Evolutionary conservation across 306 rosid genomes (phyloP), one percentile per base, ranked within the genome.

Genomic region (Chamaecrista fasciculata): DNA sequence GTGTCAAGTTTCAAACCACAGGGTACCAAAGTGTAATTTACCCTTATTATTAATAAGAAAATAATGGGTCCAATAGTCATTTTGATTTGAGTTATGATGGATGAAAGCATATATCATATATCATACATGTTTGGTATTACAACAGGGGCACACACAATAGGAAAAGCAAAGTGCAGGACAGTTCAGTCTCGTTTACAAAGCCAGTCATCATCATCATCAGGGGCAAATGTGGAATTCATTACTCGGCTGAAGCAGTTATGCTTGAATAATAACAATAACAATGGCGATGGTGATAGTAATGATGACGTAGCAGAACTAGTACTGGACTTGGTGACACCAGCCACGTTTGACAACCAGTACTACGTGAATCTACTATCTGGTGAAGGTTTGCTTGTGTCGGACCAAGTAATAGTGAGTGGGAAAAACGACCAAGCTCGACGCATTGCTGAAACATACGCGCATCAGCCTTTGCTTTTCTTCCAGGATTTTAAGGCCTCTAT

Each of bases 81-180:
- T n/a, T n/a, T n/a, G n/a, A n/a, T n/a, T n/a, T n/a, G n/a, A n/a
- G n/a, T n/a, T n/a, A n/a, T n/a, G n/a, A n/a, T n/a, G n/a, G n/a
- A n/a, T n/a, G n/a, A n/a, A n/a, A n/a, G n/a, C n/a, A n/a, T n/a
- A n/a, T n/a, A n/a, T n/a, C n/a, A n/a, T n/a, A n/a, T n/a, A n/a
- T n/a, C n/a, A n/a, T n/a, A n/a, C n/a, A n/a, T n/a, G n/a, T n/a
- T n/a, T n/a, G n/a, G n/a, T n/a, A n/a, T n/a, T n/a, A n/a, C n/a
- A n/a, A n/a, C 59, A 88, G 96, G 97, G 31, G 96, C 92, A 0
- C 98, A 90, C 68, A 90, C 97, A 25, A 80, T 88, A 14, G 98
- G 97, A 29, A 89, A 73, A 80, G 96, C 98, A 1, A 85, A 95
- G 2, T 90, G 98, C 80, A 40, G 79, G n/a, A 77, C 92, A 24